A percentile compares a stretch with the other conserved stretches of the same genome.
Evolutionary conservation across 2,329 filamentous ascomycete species (phyloP).

Genomic region (Aspergillus fumigatus): DNA sequence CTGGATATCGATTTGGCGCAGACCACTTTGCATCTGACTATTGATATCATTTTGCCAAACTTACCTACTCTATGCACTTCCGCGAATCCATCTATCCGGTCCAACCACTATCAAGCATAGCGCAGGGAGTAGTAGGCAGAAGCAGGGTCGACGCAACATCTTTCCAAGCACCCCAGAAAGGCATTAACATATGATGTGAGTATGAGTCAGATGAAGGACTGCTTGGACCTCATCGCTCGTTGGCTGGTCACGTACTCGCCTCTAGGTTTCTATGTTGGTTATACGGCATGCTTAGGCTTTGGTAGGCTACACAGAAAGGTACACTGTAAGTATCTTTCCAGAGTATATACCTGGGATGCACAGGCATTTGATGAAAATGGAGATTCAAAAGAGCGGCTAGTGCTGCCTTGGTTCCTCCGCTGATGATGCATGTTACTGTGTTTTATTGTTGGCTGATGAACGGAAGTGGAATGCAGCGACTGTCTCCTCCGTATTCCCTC

Average conservation of each 20-base stretch:
- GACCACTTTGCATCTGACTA: background rate
- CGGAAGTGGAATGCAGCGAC: background rate
- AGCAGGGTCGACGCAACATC: background rate
- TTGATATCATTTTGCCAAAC: background rate
- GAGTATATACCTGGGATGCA: background rate
- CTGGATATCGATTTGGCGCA: background rate
- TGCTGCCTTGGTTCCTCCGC: background rate
- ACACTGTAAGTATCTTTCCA: background rate
- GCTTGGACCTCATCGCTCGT: background rate
- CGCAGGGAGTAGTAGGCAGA: background rate
- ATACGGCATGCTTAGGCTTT: background rate
- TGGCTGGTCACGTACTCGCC: background rate
- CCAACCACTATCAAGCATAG: background rate
- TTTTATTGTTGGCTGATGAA: background rate
- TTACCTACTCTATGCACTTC: background rate
- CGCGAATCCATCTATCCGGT: background rate
- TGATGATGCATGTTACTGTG: background rate
- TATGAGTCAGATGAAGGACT: background rate
- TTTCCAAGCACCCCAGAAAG: background rate
- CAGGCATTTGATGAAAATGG: background rate
- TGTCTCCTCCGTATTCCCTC: background rate
- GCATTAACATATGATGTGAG: background rate
- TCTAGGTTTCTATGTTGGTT: background rate
- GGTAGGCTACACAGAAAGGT: background rate
- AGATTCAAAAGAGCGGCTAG: background rate